Evolutionary conservation across 176 grass and related monocot species (phyloP), one percentile per base, ranked within the genome.

Genomic region (Elymus sibiricus): DNA sequence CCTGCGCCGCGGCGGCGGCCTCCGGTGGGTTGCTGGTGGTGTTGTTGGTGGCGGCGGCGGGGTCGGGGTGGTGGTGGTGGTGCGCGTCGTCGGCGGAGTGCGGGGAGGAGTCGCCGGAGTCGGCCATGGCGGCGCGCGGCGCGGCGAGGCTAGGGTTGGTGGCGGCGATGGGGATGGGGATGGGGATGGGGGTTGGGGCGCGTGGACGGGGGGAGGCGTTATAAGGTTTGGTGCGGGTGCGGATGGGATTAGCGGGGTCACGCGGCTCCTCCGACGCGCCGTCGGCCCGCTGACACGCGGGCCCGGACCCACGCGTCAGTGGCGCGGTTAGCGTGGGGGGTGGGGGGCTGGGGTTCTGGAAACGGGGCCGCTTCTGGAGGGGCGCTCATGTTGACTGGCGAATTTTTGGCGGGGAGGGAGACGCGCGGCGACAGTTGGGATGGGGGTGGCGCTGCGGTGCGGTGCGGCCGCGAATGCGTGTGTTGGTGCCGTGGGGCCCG

Each of bases 31-130:
- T n/a, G 65, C 12, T 29, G 66, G 5, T 69, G 8, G 72, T 4
- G 46, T 83, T 84, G 64, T 78, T 78, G 87, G 44, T 60, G 70
- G 82, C 79, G 12, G 86, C 81, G 72, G 88, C 81, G 46, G 85
- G 80, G 78, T 82, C 19, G 91, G 89, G 12, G 93, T 91, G 15
- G 89, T 55, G 51, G 51, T 89, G 80, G 60, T 90, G 84, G 83
- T 89, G 83, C 37, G 86, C 11, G 49, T 84, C 87, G 60, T 84
- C 89, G 37, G 87, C 91, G 56, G 90, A 90, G 80, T 77, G 79
- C 21, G 92, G 92, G 17, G 94, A 95, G 12, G 90, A 91, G 79
- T 94, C 94, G 82, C 90, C 97, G 87, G 90, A 89, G 11, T 94
- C 84, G 70, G 90, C 89, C 89, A 91, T 91, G 74, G 82, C 93